Evolutionary conservation across 2,329 filamentous ascomycete genomes (phyloP).

Genomic region (Hymenoscyphus fructigenus): DNA sequence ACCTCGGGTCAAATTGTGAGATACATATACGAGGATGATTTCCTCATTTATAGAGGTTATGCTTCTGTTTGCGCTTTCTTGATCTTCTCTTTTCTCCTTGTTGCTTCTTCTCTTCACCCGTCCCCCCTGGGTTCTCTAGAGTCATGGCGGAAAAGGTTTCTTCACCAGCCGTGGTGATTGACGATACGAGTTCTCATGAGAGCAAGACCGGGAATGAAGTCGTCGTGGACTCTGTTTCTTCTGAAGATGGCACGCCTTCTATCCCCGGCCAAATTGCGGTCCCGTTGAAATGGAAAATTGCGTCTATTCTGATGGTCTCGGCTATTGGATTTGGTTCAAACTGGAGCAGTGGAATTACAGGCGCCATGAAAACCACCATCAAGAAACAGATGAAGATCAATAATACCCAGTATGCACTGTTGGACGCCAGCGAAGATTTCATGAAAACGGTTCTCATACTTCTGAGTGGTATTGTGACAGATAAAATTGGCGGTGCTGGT

Average conservation of each 20-base stretch:
- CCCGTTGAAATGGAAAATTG: slow-evolving; percentile 37
- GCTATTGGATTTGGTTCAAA: slow-evolving; percentile 58
- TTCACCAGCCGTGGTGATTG: not conserved
- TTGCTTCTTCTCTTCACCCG: not conserved
- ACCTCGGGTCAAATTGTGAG: not conserved
- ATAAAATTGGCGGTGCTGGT: slow-evolving; percentile 58
- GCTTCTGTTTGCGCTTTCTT: not conserved
- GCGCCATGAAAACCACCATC: slow-evolving; percentile 59
- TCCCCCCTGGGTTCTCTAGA: not conserved
- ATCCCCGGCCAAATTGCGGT: slow-evolving; percentile 11
- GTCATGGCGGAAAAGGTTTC: not conserved
- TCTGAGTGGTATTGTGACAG: slow-evolving; percentile 54
- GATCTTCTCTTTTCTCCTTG: not conserved
- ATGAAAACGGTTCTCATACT: slow-evolving; percentile 59
- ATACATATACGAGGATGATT: not conserved
- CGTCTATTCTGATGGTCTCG: slow-evolving; percentile 50
- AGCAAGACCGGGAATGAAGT: not conserved
- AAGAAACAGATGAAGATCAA: slow-evolving; percentile 61
- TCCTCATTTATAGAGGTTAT: not conserved
- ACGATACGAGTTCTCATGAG: not conserved
- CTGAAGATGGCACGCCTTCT: not conserved
- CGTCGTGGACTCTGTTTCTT: not conserved
- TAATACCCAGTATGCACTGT: slow-evolving; percentile 58
- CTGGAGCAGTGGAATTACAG: slow-evolving; percentile 60
- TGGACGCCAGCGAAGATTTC: slow-evolving; percentile 61